Evolutionary conservation across 225 moss, liverwort and hornwort genomes (phyloP), one percentile per base, ranked within the genome.

Genomic region (Bryoerythrophyllum caledonicum): DNA sequence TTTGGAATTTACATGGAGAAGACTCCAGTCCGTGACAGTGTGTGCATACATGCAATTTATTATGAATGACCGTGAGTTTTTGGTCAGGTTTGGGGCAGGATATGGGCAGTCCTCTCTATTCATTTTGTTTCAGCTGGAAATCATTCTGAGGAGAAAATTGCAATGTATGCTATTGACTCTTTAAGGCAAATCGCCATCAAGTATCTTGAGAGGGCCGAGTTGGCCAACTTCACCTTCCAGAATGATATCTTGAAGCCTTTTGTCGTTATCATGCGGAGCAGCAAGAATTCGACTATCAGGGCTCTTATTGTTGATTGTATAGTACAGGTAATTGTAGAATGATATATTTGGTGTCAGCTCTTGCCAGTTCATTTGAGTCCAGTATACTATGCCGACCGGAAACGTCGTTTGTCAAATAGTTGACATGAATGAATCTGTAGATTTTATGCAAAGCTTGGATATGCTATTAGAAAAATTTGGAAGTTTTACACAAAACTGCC

Each of bases 111-210:
- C 54, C 81, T 99, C 40, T 95, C 99, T 10, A 65, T 89, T 57
- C 99, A 99, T 82, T 99, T 99, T 81, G 92, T 99, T 76, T 89
- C 99, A 69, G 99, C 99, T 68, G 99, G 95, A 77, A 95, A 95
- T 84, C 95, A 99, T 70, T 88, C 84, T 27, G 99, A 99, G 75
- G 95, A 99, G 84, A 92, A 92, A 72, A 99, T 99, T 86, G 89
- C 95, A 10, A 95, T 99, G 95, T 99, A 99, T 80, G 99, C 95
- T 34, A 99, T 99, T 74, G 95, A 99, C 73, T 95, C 99, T 13
- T 81, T 99, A 75, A 87, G 95, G 71, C 99, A 99, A 80, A 95
- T 99, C 71, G 92, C 90, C 41, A 88, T 99, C 60, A 99, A 99
- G 86, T 99, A 95, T 70, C 95, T 99, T 65, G 99, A 99, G 76